Percentiles rank a stretch among this genome's conserved stretches.
Conservation (phyloP, 2,329 filamentous ascomycete genomes). For the Arthrobotrys megalospora region DNA sequence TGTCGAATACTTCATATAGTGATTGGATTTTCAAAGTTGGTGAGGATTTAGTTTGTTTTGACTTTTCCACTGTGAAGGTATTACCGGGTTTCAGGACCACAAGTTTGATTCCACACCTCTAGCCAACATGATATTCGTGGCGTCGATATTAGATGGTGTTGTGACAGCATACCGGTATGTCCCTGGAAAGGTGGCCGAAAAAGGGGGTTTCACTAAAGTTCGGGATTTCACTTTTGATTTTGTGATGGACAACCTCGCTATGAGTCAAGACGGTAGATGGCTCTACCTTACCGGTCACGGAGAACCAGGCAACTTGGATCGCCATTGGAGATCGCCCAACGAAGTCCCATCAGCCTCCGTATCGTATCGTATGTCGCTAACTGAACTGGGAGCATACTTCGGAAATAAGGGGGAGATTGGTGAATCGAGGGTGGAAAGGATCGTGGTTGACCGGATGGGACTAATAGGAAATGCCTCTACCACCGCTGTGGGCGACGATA, state of each 20-base stretch:
- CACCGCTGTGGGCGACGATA: conserved; percentile 46
- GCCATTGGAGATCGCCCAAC: conserved; percentile 27
- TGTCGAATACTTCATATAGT: background rate
- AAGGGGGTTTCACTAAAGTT: conserved; percentile 33
- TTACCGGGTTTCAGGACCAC: conserved; percentile 33
- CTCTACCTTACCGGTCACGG: conserved; percentile 54
- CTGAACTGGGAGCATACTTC: conserved; percentile 41
- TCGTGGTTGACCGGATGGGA: conserved; percentile 47
- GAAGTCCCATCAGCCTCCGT: conserved; percentile 29
- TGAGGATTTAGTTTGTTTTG: background rate
- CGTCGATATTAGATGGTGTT: conserved; percentile 40
- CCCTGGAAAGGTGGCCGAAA: conserved; percentile 13
- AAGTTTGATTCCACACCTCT: background rate
- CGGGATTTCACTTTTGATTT: conserved; percentile 40
- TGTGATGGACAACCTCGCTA: conserved; percentile 49
- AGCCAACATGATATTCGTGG: conserved; percentile 30
- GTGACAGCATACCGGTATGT: conserved; percentile 41
- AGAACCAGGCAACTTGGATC: conserved; percentile 35
- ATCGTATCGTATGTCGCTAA: conserved; percentile 45
- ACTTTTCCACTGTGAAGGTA: conserved; percentile 13
- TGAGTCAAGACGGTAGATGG: conserved; percentile 46
- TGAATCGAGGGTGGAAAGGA: conserved; percentile 43
- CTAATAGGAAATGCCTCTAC: conserved; percentile 47
- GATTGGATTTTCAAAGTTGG: background rate
- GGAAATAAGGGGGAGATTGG: conserved; percentile 43